Evolutionary conservation across 2,329 filamentous ascomycete species (phyloP).

Genomic region (Tolypocladium paradoxum): DNA sequence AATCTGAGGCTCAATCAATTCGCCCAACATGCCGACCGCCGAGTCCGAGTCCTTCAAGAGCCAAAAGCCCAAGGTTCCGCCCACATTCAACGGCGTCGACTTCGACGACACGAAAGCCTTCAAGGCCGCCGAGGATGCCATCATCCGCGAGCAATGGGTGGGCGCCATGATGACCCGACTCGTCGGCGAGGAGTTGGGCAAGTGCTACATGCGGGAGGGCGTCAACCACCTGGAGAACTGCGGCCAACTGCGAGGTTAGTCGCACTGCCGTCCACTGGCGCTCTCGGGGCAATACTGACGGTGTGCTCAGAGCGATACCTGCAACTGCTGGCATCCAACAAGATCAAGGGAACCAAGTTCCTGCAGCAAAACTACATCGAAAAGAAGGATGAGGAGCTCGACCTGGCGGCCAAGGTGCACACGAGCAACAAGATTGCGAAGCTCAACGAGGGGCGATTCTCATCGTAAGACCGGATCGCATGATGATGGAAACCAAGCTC

Average conservation of each 20-base stretch:
- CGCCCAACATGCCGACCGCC: conserved; percentile 61
- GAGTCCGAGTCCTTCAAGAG: conserved; percentile 74
- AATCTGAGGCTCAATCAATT: conserved; percentile 6
- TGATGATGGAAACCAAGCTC: neutral
- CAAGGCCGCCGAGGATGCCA: conserved; percentile 73
- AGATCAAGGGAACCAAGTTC: conserved; percentile 70
- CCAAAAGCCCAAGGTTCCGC: conserved; percentile 71
- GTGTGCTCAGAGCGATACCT: conserved; percentile 60
- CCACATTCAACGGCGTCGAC: conserved; percentile 79
- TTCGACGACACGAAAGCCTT: conserved; percentile 72
- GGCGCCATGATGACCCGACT: conserved; percentile 80
- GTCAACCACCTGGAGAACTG: conserved; percentile 87
- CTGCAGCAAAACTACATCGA: conserved; percentile 66
- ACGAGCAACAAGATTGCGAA: conserved; percentile 27
- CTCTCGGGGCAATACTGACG: conserved; percentile 3
- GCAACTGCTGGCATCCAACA: conserved; percentile 63
- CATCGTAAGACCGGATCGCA: conserved; percentile 12
- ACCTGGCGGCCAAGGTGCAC: conserved; percentile 27
- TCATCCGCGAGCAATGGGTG: conserved; percentile 82
- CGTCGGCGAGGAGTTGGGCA: conserved; percentile 72
- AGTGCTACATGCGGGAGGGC: conserved; percentile 76
- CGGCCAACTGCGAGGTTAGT: conserved; percentile 62
- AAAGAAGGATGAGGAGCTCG: conserved; percentile 34
- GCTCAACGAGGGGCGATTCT: conserved; percentile 23
- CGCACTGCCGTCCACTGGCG: neutral